Conservation (phyloP, 805 yeast species). For the Diddensiella caesifluorescens region DNA sequence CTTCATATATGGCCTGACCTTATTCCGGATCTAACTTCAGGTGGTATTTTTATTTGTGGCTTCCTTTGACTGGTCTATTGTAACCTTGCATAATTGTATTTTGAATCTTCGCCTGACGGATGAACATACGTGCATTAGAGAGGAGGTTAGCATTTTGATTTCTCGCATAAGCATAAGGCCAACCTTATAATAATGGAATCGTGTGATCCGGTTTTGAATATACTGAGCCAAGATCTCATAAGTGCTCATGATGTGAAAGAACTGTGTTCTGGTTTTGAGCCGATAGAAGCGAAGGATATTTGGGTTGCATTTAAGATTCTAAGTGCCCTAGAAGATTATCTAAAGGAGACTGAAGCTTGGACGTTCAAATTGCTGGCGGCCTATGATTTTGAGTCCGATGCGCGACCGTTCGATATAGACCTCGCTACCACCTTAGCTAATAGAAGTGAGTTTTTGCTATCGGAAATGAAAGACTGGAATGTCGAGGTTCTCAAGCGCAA, state of each 20-base stretch:
- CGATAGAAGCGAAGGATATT: conserved; percentile 20
- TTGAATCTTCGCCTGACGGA: too few relatives aligned
- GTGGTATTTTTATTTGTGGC: too few relatives aligned
- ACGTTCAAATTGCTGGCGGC: conserved; percentile 24
- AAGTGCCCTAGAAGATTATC: conserved; percentile 20
- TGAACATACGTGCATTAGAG: too few relatives aligned
- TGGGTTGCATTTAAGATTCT: conserved; percentile 23
- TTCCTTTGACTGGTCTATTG: too few relatives aligned
- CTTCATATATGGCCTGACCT: too few relatives aligned
- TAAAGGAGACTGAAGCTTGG: conserved; percentile 29
- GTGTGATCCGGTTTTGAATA: conserved; percentile 21
- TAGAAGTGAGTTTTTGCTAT: conserved; percentile 22
- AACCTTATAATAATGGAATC: too few relatives aligned
- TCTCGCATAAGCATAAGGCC: too few relatives aligned
- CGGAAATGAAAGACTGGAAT: conserved; percentile 26
- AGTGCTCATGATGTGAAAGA: conserved; percentile 14
- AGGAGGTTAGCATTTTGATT: too few relatives aligned
- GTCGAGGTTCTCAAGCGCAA: conserved; percentile 25
- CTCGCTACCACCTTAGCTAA: conserved; percentile 25
- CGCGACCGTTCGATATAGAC: conserved; percentile 25
- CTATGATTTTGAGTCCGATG: conserved; percentile 26
- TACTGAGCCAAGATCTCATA: conserved; percentile 11
- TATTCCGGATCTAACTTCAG: too few relatives aligned
- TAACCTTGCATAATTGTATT: too few relatives aligned
- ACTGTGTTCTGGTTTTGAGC: conserved; percentile 16